A percentile compares a stretch with the other conserved stretches of the same genome.
Conservation (phyloP, 78 protist genomes). For the Acrasis kona region DNA sequence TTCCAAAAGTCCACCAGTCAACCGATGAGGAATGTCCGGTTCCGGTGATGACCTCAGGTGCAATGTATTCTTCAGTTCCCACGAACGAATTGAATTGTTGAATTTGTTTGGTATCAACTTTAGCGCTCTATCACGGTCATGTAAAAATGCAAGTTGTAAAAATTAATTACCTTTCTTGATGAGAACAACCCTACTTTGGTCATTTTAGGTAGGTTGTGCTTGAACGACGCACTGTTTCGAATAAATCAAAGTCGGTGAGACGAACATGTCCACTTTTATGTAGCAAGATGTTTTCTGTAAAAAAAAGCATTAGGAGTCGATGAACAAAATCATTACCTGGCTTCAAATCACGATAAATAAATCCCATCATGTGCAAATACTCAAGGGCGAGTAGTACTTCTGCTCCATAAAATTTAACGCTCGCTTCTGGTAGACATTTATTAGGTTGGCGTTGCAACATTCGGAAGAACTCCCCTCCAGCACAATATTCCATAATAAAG, state of each 20-base stretch:
- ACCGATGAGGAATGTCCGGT: conserved; percentile 30
- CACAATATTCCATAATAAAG: conserved; percentile 61
- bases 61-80: conserved; percentile 71
- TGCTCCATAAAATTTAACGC: not conserved
- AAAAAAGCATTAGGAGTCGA: not conserved
- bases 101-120: conserved; percentile 1
- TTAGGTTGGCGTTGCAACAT: conserved; percentile 39
- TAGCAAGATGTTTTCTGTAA: conserved; percentile 66
- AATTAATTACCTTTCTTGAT: too few species aligned
- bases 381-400: conserved; percentile 50
- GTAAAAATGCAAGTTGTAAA: too few species aligned
- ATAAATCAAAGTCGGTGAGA: conserved; percentile 87
- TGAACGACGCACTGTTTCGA: too few species aligned
- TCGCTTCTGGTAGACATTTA: conserved; percentile 34
- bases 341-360: conserved; percentile 81
- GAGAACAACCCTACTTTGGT: too few species aligned
- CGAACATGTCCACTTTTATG: conserved; percentile 72
- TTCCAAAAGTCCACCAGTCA: conserved; percentile 72
- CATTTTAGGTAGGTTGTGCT: too few species aligned
- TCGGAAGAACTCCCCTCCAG: conserved; percentile 85
- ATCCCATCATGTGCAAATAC: conserved; percentile 56
- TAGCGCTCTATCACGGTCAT: not conserved
- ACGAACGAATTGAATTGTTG: conserved; percentile 44
- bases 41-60: conserved; percentile 56
- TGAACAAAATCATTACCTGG: too few species aligned